Evolutionary conservation across 495 filamentous ascomycete species (phyloP), one percentile per base, ranked within the genome.

Genomic region (Achaetomiella virescens): DNA sequence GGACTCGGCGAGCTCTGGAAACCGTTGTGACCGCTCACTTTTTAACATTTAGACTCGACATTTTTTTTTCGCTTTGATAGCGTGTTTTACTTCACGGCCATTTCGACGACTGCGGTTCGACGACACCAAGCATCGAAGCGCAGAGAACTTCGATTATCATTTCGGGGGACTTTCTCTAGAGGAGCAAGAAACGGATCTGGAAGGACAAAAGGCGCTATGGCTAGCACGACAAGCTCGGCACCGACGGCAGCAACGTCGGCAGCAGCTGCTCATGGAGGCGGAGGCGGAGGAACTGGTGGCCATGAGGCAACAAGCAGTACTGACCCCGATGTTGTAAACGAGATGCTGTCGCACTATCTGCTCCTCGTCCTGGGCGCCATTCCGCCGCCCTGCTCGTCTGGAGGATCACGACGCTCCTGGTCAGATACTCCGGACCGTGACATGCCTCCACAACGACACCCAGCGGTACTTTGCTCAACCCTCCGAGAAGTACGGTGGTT

Each of bases 361-460:
- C 65, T 78, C 44, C 55, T 77, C 45, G 71, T 81, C 27, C 67
- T 74, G 57, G 77, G 66, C 12, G 64, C 68, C 20, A 59, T 78
- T 6, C 75, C 6, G 68, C 48, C n/a, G 67, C 61, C 8, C 61
- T 81, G 21, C 61, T 74, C 27, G 54, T 71, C 54, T 82, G 77
- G 77, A 73, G 77, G 44, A 12, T 78, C 17, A 58, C 64, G 9
- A 72, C 86, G 12, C 72, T 80, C 15, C 75, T 87, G 29, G 76
- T 85, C 52, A 79, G 76, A 60, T 88, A 89, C 64, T 93, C 27
- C 85, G 93, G 54, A 86, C 85, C 22, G 77, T 96, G 58, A 74
- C 83, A 18, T 85, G 82, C 42, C 72, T 91, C 40, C 74, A 78
- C 64, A 84, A 72, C 82, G 90, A 80, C 66, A 82, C 66, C 66